Percentiles rank a stretch among this genome's conserved stretches.
Evolutionary conservation across 768 basidiomycete species (phyloP).

Genomic region (Mycena olivaceomarginata): DNA sequence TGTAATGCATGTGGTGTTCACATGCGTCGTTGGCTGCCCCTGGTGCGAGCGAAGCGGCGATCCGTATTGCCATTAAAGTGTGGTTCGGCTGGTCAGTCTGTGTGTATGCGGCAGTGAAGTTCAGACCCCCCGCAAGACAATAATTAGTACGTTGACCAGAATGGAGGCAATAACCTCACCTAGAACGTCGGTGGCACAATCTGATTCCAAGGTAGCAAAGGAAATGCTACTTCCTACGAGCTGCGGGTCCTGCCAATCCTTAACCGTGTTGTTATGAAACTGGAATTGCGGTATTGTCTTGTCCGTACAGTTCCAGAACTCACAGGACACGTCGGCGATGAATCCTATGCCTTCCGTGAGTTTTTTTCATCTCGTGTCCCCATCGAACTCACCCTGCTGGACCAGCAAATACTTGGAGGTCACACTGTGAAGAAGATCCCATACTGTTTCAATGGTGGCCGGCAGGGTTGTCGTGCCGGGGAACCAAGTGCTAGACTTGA

Average conservation of each 20-base stretch:
- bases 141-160: neutral
- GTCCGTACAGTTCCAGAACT: neutral
- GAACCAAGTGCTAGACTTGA: neutral
- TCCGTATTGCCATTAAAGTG: neutral
- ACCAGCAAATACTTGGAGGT: neutral
- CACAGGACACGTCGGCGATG: neutral
- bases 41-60: too few species aligned
- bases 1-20: too few species aligned
- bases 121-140: too few species aligned
- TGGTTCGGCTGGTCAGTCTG: too few species aligned
- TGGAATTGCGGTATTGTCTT: neutral
- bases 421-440: neutral
- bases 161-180: neutral
- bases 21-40: too few species aligned
- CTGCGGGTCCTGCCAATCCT: neutral
- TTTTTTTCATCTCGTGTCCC: neutral
- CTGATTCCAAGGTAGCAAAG: neutral
- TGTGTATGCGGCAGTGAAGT: too few species aligned
- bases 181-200: neutral
- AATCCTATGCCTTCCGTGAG: neutral
- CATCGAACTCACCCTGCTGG: constrained; percentile 16
- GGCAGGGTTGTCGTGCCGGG: neutral
- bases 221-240: neutral
- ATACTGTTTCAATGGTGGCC: neutral
- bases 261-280: neutral